Percentiles rank a stretch among this genome's conserved stretches.
phyloP scores from a whole-genome alignment of 495 filamentous ascomycete genomes.

The Xylaria curta region DNA sequence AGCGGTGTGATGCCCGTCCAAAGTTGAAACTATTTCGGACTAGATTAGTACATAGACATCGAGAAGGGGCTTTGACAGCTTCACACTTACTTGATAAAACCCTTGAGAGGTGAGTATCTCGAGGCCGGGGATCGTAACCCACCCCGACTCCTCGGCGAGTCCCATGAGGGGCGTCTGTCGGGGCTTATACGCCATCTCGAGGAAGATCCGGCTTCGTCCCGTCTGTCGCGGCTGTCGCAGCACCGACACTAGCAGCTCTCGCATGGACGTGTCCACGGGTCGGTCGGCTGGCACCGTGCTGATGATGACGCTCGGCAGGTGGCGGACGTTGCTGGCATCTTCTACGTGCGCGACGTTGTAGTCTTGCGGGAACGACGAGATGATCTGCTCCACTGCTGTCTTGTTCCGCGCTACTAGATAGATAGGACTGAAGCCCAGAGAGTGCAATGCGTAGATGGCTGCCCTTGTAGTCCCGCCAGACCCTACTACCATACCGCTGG shows the following conservation, averaged over 20 bases:
- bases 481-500: slow-evolving; percentile 77
- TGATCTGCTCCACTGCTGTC: slow-evolving; percentile 68
- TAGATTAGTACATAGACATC: too few relatives aligned
- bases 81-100: slow-evolving; percentile 65
- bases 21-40: slow-evolving; percentile 63
- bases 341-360: slow-evolving; percentile 74
- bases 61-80: neutral
- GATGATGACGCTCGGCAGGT: slow-evolving; percentile 74
- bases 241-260: slow-evolving; percentile 67
- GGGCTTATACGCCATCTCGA: slow-evolving; percentile 98
- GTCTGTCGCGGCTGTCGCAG: slow-evolving; percentile 61
- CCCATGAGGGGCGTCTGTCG: slow-evolving; percentile 82
- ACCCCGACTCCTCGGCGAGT: slow-evolving; percentile 80
- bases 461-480: slow-evolving; percentile 91
- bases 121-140: slow-evolving; percentile 83
- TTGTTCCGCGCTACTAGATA: slow-evolving; percentile 84
- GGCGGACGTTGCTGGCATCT: slow-evolving; percentile 55
- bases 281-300: slow-evolving; percentile 90
- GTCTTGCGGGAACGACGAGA: slow-evolving; percentile 72
- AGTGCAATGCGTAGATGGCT: slow-evolving; percentile 85
- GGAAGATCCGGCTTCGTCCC: slow-evolving; percentile 63
- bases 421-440: slow-evolving; percentile 82
- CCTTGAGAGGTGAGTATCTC: slow-evolving; percentile 93
- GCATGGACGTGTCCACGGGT: slow-evolving; percentile 76
- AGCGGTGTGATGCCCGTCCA: slow-evolving; percentile 81